phyloP scores from a whole-genome alignment of 192 early-diverging fungal genomes.

The Backusella westeae region DNA sequence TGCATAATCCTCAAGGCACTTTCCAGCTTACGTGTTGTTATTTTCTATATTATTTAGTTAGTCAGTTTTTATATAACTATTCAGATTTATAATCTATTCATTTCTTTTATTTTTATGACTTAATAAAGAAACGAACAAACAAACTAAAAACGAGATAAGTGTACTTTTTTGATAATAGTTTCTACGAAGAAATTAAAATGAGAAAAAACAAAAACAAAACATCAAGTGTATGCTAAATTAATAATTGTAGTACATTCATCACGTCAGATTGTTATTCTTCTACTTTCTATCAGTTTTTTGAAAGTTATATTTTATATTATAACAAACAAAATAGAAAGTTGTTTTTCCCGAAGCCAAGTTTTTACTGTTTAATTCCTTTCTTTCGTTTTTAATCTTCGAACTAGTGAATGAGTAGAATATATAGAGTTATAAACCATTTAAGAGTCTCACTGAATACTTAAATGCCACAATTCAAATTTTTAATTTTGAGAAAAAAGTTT shows the following conservation, averaged over 20 bases:
- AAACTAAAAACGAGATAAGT: neutral
- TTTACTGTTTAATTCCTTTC: too few species aligned
- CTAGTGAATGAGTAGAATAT: neutral
- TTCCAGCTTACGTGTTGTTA: neutral
- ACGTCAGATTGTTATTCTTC: neutral
- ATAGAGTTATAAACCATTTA: neutral
- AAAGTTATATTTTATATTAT: neutral
- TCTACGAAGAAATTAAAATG: too few species aligned
- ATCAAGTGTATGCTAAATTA: too few species aligned
- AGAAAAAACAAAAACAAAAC: too few species aligned
- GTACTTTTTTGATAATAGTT: neutral
- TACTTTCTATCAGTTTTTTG: neutral
- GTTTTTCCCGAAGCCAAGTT: too few species aligned
- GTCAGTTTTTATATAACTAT: neutral
- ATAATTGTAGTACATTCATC: neutral
- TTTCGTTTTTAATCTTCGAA: neutral
- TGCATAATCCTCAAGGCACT: neutral
- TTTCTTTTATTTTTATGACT: neutral
- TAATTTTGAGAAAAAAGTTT: neutral
- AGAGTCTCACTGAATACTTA: neutral
- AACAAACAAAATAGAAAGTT: neutral
- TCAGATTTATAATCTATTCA: neutral
- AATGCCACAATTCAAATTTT: neutral
- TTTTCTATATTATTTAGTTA: neutral
- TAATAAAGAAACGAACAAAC: neutral